Evolutionary conservation across 495 filamentous ascomycete species (phyloP).

Genomic region (Tuber calosporum): DNA sequence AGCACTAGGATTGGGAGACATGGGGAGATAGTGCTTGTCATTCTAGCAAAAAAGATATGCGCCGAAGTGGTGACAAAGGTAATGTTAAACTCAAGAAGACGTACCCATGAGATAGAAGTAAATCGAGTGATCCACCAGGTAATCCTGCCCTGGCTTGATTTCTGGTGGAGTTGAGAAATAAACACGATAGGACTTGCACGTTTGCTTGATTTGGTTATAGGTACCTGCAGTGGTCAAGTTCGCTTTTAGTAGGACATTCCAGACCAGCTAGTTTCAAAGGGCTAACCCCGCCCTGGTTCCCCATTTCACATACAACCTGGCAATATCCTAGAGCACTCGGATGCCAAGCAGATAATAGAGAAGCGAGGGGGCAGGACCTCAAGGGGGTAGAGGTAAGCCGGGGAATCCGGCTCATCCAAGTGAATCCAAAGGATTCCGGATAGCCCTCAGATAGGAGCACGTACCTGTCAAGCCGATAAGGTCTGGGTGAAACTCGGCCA

Average conservation of each 20-base stretch:
- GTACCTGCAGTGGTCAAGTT: conserved; percentile 50
- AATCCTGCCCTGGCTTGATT: conserved; percentile 88
- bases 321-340: conserved; percentile 1
- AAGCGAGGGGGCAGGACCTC: neutral
- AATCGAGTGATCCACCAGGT: conserved; percentile 96
- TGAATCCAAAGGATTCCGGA: neutral
- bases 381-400: neutral
- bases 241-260: conserved; percentile 4
- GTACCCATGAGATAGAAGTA: conserved; percentile 97
- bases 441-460: neutral
- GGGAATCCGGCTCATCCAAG: neutral
- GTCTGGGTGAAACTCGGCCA: conserved; percentile 83
- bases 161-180: conserved; percentile 90
- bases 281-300: neutral
- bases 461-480: conserved; percentile 71
- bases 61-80: neutral
- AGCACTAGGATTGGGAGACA: neutral
- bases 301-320: neutral
- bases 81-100: conserved; percentile 34
- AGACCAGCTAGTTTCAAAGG: conserved; percentile 3
- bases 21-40: neutral
- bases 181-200: conserved; percentile 90
- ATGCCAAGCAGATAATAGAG: neutral
- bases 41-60: neutral
- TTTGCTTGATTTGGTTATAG: conserved; percentile 81